Percentiles rank a stretch among this genome's conserved stretches.
Evolutionary conservation across 306 rosid species (phyloP).

Genomic region (Cucurbita maxima): DNA sequence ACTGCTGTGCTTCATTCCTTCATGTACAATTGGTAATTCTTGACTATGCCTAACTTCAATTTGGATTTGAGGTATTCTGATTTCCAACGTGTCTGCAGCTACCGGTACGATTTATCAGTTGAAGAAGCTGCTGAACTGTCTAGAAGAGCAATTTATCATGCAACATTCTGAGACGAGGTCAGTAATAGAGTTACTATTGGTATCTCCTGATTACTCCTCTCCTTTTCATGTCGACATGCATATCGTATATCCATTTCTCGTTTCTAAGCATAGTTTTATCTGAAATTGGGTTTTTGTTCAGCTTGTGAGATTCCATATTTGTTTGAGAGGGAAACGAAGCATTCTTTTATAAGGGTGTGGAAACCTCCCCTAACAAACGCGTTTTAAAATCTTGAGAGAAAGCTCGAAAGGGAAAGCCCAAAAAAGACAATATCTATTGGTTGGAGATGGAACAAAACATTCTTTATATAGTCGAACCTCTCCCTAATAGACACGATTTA

Average conservation of each 20-base stretch:
- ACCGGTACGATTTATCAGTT: slow-evolving; percentile 52
- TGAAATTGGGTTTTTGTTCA: slow-evolving; percentile 1
- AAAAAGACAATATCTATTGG: too few species aligned
- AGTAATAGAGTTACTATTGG: slow-evolving; percentile 98
- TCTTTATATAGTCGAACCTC: too few species aligned
- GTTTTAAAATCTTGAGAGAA: too few species aligned
- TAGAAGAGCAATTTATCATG: slow-evolving; percentile 78
- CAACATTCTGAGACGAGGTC: slow-evolving; percentile 89
- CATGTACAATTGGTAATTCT: background rate
- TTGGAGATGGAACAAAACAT: too few species aligned
- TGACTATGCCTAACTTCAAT: background rate
- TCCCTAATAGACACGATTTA: too few species aligned
- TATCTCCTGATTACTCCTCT: slow-evolving; percentile 9
- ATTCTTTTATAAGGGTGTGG: too few species aligned
- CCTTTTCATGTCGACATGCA: too few species aligned
- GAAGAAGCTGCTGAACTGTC: slow-evolving; percentile 86
- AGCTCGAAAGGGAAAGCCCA: too few species aligned
- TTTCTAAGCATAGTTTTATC: background rate
- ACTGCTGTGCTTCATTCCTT: background rate
- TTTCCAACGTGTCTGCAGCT: slow-evolving; percentile 16
- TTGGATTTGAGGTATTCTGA: background rate
- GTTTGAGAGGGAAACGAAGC: too few species aligned
- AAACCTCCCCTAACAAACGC: too few species aligned
- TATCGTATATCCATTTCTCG: background rate
- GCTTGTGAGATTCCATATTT: background rate